phyloP scores from a whole-genome alignment of 2,329 filamentous ascomycete species.

The Pyricularia grisea region DNA sequence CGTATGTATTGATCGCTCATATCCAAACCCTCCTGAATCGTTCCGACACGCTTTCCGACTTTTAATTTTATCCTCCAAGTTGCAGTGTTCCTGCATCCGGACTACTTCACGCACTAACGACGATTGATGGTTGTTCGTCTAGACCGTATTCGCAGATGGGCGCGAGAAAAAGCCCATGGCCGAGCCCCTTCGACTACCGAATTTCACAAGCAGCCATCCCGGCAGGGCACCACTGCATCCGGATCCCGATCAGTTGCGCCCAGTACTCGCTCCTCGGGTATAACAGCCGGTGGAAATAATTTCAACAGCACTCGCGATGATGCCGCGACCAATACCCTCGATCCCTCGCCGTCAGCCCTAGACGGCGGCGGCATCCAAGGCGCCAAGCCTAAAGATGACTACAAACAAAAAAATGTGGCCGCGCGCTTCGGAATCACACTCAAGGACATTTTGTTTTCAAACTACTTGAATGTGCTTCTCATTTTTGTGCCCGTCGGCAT shows the following conservation, averaged over 20 bases:
- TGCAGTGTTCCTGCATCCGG: neutral
- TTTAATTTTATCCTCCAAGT: neutral
- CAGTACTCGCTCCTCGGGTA: neutral
- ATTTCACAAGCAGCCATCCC: neutral
- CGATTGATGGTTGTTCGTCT: neutral
- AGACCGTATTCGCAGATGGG: conserved; percentile 4
- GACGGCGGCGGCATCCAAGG: neutral
- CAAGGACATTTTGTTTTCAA: conserved; percentile 41
- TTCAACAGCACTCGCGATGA: neutral
- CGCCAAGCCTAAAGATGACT: neutral
- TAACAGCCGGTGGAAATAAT: neutral
- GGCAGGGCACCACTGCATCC: neutral
- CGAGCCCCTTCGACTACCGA: neutral
- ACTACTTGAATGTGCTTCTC: conserved; percentile 56
- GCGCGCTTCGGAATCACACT: neutral
- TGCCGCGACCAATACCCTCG: neutral
- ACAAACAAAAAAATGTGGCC: neutral
- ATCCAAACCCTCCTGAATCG: neutral
- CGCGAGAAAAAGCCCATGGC: conserved; percentile 3
- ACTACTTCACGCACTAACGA: neutral
- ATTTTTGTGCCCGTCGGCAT: conserved; percentile 63
- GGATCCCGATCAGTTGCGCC: neutral
- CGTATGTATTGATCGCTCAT: neutral
- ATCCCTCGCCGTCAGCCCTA: neutral
- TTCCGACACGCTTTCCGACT: neutral